phyloP scores from a whole-genome alignment of 768 basidiomycete species.

The Naganishia antarctica region DNA sequence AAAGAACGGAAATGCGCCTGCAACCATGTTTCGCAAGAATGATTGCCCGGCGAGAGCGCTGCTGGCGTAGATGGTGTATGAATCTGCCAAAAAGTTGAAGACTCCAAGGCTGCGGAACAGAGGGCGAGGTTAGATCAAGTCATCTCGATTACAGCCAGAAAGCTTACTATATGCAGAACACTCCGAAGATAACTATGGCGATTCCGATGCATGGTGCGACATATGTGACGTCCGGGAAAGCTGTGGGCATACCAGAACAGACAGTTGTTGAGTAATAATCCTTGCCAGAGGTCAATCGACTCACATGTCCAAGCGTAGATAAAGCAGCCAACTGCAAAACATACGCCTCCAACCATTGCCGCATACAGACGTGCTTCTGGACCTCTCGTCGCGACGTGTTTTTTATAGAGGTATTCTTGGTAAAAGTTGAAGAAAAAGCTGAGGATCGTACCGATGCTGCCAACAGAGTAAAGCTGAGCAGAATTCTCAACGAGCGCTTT shows the following conservation, averaged over 20 bases:
- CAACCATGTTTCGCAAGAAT: conserved; percentile 54
- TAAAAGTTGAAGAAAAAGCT: conserved; percentile 39
- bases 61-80: conserved; percentile 57
- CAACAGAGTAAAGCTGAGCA: background rate
- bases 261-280: background rate
- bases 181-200: conserved; percentile 54
- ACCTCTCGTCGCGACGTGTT: conserved; percentile 36
- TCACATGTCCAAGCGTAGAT: conserved; percentile 68
- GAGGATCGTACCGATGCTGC: conserved; percentile 37
- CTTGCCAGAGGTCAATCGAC: background rate
- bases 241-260: background rate
- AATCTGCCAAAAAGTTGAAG: conserved; percentile 63
- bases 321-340: conserved; percentile 51
- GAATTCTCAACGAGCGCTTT: background rate
- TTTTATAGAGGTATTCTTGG: conserved; percentile 41
- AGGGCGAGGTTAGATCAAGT: background rate
- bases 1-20: conserved; percentile 60
- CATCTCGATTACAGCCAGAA: background rate
- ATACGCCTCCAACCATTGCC: conserved; percentile 43
- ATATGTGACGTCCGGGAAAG: conserved; percentile 24
- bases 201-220: conserved; percentile 60
- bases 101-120: conserved; percentile 27
- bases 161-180: conserved; percentile 56
- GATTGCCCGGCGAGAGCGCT: conserved; percentile 59
- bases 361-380: conserved; percentile 46